A percentile compares a stretch with the other conserved stretches of the same genome.
Conservation (phyloP, 2,329 filamentous ascomycete genomes). For the Cladosporium austrohemisphaericum region DNA sequence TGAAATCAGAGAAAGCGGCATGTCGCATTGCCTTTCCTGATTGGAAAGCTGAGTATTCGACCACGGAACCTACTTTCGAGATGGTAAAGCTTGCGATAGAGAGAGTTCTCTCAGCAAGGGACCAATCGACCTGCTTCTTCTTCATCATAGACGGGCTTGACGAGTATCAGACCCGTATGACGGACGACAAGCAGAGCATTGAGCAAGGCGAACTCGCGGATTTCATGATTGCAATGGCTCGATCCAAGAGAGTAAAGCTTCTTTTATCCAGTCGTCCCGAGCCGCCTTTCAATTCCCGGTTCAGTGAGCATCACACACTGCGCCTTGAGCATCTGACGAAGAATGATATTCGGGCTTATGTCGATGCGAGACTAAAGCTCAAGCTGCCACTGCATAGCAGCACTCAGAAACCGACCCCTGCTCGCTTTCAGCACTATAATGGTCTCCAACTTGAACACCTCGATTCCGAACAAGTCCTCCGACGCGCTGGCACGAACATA, state of each 20-base stretch:
- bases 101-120: not conserved
- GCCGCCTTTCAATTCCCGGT: not conserved
- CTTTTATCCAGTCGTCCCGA: not conserved
- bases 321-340: not conserved
- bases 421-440: too few relatives aligned
- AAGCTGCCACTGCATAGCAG: not conserved
- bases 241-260: not conserved
- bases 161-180: too few relatives aligned
- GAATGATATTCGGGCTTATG: not conserved
- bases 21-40: conserved; percentile 1
- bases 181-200: not conserved
- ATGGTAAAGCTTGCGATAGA: not conserved
- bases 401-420: not conserved
- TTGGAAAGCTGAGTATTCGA: not conserved
- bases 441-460: too few relatives aligned
- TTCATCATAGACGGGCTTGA: conserved; percentile 1
- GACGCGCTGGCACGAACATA: too few relatives aligned
- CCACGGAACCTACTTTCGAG: not conserved
- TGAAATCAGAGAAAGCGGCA: not conserved
- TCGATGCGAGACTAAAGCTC: not conserved
- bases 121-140: not conserved
- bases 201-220: not conserved
- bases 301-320: not conserved
- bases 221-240: not conserved
- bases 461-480: too few relatives aligned